These are phyloP conservation scores for Ogataea hybrid DNA, from an alignment of 1,139 yeast species.

Conservation along the genomic window DNA sequence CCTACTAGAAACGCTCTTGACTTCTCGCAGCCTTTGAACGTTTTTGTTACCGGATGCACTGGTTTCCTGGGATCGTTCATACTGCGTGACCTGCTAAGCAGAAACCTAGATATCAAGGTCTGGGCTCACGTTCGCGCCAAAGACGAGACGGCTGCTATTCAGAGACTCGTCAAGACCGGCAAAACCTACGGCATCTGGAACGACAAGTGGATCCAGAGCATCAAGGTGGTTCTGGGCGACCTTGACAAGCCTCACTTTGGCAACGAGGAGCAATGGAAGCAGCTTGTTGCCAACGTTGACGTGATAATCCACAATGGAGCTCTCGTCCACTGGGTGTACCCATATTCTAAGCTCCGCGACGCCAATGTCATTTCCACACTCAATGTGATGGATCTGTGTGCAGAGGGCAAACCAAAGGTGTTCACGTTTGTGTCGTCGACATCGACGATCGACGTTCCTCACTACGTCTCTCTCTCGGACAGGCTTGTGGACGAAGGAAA, in stretches of 20 bases:
- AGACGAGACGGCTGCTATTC: conserved; percentile 63
- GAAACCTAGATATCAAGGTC: conserved; percentile 52
- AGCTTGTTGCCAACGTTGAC: conserved; percentile 61
- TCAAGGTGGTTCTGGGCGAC: conserved; percentile 82
- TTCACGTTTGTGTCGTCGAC: conserved; percentile 96
- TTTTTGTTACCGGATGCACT: conserved; percentile 92
- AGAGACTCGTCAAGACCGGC: conserved; percentile 75
- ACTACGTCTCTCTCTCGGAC: conserved; percentile 78
- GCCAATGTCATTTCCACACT: conserved; percentile 91
- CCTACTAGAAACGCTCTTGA: conserved; percentile 36
- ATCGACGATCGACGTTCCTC: conserved; percentile 82
- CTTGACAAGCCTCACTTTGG: conserved; percentile 74
- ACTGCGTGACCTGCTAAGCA: conserved; percentile 66
- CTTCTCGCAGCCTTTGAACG: conserved; percentile 45
- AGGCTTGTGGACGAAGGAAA: conserved; percentile 61
- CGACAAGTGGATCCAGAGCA: conserved; percentile 51
- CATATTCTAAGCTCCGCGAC: conserved; percentile 84
- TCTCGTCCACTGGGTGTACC: conserved; percentile 97
- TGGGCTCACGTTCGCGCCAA: conserved; percentile 92
- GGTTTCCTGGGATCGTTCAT: conserved; percentile 95
- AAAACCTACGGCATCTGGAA: conserved; percentile 86
- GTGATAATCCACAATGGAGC: conserved; percentile 96
- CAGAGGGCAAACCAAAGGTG: conserved; percentile 75
- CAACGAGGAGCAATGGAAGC: conserved; percentile 52
- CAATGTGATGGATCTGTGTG: conserved; percentile 77